phyloP scores from a whole-genome alignment of 805 yeast genomes.

The Yamadazyma nakazawae region DNA sequence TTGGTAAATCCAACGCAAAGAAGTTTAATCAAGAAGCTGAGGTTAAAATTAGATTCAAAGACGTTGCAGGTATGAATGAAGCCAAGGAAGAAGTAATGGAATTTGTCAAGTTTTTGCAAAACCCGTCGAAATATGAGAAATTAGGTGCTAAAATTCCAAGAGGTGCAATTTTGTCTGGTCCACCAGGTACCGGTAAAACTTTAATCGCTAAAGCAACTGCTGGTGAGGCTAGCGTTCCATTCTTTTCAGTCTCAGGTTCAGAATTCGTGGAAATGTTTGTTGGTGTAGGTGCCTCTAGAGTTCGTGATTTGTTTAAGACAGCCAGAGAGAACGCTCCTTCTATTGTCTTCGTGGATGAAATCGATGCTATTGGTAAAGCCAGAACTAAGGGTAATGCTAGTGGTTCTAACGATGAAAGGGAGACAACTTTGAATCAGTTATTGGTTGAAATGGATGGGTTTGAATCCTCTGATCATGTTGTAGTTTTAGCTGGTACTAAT shows the following conservation, averaged over 20 bases:
- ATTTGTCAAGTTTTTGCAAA: slow-evolving; percentile 83
- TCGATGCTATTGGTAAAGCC: slow-evolving; percentile 92
- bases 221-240: slow-evolving; percentile 95
- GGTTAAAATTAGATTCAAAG: slow-evolving; percentile 76
- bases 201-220: slow-evolving; percentile 92
- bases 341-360: slow-evolving; percentile 89
- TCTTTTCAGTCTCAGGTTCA: slow-evolving; percentile 86
- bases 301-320: slow-evolving; percentile 84
- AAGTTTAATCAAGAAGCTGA: slow-evolving; percentile 79
- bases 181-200: slow-evolving; percentile 97
- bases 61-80: slow-evolving; percentile 94
- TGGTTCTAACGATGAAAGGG: slow-evolving; percentile 85
- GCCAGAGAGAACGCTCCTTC: slow-evolving; percentile 91
- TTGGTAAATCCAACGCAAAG: slow-evolving; percentile 77
- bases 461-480: slow-evolving; percentile 82
- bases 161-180: slow-evolving; percentile 92
- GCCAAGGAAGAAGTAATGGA: slow-evolving; percentile 96
- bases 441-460: slow-evolving; percentile 97
- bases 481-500: slow-evolving; percentile 92
- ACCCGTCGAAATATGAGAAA: slow-evolving; percentile 79
- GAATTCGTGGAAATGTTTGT: slow-evolving; percentile 97
- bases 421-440: slow-evolving; percentile 86
- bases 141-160: slow-evolving; percentile 93
- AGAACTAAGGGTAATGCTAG: slow-evolving; percentile 69
- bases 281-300: slow-evolving; percentile 95